These are phyloP conservation scores for Hypoxylon lienhwacheense DNA, from an alignment of 495 filamentous ascomycete genomes.

Conservation along the genomic window DNA sequence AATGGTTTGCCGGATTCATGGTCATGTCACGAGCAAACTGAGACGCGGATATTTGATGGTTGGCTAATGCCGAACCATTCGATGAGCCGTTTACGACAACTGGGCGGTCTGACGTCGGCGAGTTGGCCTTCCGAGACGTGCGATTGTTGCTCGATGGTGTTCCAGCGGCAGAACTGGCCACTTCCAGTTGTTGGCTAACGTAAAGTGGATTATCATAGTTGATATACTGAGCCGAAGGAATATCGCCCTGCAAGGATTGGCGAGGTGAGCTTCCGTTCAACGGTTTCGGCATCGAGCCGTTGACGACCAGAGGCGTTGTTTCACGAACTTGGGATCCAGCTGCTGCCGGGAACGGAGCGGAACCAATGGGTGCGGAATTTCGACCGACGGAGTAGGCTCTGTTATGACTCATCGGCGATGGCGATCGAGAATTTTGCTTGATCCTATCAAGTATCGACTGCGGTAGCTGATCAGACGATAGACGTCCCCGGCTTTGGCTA, in stretches of 20 bases:
- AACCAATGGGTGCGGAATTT: constrained; percentile 42
- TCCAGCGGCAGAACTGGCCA: constrained; percentile 25
- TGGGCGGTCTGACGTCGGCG: constrained; percentile 44
- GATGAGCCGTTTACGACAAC: constrained; percentile 56
- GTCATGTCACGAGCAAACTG: constrained; percentile 29
- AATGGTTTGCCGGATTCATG: constrained; percentile 7
- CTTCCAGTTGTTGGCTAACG: constrained; percentile 41
- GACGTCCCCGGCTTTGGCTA: constrained; percentile 43
- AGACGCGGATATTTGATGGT: constrained; percentile 10
- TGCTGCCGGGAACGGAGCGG: constrained; percentile 39
- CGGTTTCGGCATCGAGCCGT: constrained; percentile 44
- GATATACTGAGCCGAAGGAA: constrained; percentile 28
- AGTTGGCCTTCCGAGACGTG: constrained; percentile 26
- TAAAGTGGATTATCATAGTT: constrained; percentile 47
- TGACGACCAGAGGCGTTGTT: constrained; percentile 50
- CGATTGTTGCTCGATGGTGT: constrained; percentile 22
- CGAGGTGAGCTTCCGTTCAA: constrained; percentile 27
- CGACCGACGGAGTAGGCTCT: constrained; percentile 49
- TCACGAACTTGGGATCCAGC: constrained; percentile 35
- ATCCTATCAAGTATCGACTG: constrained; percentile 55
- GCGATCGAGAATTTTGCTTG: constrained; percentile 56
- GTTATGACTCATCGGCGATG: constrained; percentile 54
- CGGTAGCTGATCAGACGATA: constrained; percentile 54
- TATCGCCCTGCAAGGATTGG: constrained; percentile 34
- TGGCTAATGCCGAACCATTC: constrained; percentile 3